phyloP scores from a whole-genome alignment of 306 rosid genomes.

The Cicer arietinum region DNA sequence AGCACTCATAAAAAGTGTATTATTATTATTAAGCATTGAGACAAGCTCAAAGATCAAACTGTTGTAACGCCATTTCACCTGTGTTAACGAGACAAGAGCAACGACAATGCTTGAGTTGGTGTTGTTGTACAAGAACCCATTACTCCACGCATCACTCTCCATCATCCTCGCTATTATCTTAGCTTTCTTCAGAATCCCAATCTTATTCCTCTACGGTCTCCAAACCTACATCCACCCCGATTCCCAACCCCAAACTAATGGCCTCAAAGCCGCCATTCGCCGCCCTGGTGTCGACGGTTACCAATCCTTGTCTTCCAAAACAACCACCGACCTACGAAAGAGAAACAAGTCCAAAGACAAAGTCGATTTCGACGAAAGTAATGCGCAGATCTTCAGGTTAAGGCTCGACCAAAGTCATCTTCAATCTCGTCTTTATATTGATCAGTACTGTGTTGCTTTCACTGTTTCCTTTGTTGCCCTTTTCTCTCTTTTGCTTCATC shows the following conservation, averaged over 20 bases:
- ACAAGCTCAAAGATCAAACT: background rate
- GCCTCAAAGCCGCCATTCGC: constrained; percentile 74
- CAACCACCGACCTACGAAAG: constrained; percentile 60
- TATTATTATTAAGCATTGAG: background rate
- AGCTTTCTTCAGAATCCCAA: constrained; percentile 69
- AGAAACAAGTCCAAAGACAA: constrained; percentile 65
- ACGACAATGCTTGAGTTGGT: constrained; percentile 55
- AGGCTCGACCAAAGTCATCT: constrained; percentile 72
- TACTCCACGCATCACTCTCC: constrained; percentile 68
- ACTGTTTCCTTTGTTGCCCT: constrained; percentile 63
- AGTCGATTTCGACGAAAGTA: constrained; percentile 76
- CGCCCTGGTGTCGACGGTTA: constrained; percentile 61
- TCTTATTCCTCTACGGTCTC: constrained; percentile 69
- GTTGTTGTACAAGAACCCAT: constrained; percentile 59
- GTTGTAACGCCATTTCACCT: background rate
- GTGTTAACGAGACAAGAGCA: background rate
- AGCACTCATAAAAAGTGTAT: too few relatives aligned
- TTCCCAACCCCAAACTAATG: constrained; percentile 52
- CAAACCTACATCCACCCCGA: constrained; percentile 93
- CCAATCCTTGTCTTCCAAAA: constrained; percentile 50
- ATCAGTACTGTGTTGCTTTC: constrained; percentile 62
- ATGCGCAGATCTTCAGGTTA: constrained; percentile 91
- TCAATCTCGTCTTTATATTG: constrained; percentile 67
- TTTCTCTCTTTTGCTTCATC: constrained; percentile 61
- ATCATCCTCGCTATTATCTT: constrained; percentile 56